Conservation (phyloP, 495 filamentous ascomycete species). For the Penicillium alfredii region DNA sequence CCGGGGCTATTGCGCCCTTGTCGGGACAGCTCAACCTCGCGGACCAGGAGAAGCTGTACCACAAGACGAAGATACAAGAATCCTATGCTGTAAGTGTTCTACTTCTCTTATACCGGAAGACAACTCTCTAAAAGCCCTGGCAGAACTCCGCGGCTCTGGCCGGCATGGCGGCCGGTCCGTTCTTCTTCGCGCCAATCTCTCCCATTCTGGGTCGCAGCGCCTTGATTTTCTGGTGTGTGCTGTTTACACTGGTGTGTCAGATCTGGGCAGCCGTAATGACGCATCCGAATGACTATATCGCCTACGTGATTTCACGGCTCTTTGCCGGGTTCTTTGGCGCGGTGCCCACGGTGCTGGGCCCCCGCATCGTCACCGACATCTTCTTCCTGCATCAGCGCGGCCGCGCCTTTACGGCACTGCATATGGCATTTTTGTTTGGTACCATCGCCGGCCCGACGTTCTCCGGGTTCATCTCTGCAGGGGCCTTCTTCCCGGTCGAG, state of each 20-base stretch:
- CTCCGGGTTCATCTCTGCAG: slow-evolving; percentile 39
- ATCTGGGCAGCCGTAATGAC: slow-evolving; percentile 44
- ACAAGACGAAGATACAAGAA: slow-evolving; percentile 23
- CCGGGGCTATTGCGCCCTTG: slow-evolving; percentile 26
- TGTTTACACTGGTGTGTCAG: slow-evolving; percentile 27
- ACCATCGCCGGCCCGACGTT: slow-evolving; percentile 40
- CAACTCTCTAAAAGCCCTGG: slow-evolving; percentile 2
- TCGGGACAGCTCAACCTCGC: slow-evolving; percentile 30
- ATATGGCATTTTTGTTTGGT: slow-evolving; percentile 37
- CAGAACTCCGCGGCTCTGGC: slow-evolving; percentile 39
- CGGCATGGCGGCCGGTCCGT: slow-evolving; percentile 36
- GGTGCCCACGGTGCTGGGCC: slow-evolving; percentile 35
- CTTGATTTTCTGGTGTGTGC: slow-evolving; percentile 40
- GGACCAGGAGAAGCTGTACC: slow-evolving; percentile 24
- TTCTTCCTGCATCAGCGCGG: slow-evolving; percentile 45
- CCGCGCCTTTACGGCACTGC: slow-evolving; percentile 38
- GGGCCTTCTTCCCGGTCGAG: slow-evolving; percentile 36
- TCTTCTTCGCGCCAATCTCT: slow-evolving; percentile 38
- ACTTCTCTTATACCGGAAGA: not conserved
- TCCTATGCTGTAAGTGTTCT: slow-evolving; percentile 17
- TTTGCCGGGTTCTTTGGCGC: slow-evolving; percentile 38
- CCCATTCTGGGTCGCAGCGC: slow-evolving; percentile 36
- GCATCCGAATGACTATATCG: slow-evolving; percentile 31
- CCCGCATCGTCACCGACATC: slow-evolving; percentile 36
- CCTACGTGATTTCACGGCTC: slow-evolving; percentile 40